Percentiles rank a stretch among this genome's conserved stretches.
Conservation (phyloP, 306 rosid species). For the Chamaecrista fasciculata region DNA sequence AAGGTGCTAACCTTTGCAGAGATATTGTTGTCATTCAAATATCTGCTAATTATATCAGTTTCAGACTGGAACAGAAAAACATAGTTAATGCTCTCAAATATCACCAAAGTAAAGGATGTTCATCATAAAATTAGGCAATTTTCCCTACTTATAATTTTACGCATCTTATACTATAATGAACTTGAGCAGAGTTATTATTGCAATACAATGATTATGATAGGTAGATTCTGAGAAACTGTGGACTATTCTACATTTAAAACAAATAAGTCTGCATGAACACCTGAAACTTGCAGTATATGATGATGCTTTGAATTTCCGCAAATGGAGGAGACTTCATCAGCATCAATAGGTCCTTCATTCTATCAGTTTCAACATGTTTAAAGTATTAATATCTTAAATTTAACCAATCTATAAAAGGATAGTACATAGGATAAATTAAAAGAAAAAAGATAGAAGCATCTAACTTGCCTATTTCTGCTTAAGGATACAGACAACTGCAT, state of each 20-base stretch:
- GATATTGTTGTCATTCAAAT: slow-evolving; percentile 66
- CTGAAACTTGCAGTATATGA: slow-evolving; percentile 95
- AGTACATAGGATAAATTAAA: slow-evolving; percentile 2
- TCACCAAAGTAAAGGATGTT: slow-evolving; percentile 17
- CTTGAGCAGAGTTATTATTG: slow-evolving; percentile 12
- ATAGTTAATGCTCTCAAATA: slow-evolving; percentile 22
- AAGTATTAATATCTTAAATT: slow-evolving; percentile 9
- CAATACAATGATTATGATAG: slow-evolving; percentile 9
- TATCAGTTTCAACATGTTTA: slow-evolving; percentile 32
- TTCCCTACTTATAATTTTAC: slow-evolving; percentile 10
- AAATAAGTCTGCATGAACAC: slow-evolving; percentile 39
- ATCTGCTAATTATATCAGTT: slow-evolving; percentile 69
- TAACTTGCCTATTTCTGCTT: slow-evolving; percentile 71
- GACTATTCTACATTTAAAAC: slow-evolving; percentile 20
- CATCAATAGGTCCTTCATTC: slow-evolving; percentile 77
- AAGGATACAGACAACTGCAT: slow-evolving; percentile 65
- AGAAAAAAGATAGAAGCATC: slow-evolving; percentile 17
- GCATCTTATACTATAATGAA: slow-evolving; percentile 18
- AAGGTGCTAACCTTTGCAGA: slow-evolving; percentile 71
- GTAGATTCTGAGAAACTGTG: slow-evolving; percentile 14
- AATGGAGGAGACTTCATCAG: slow-evolving; percentile 78
- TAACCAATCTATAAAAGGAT: slow-evolving; percentile 17
- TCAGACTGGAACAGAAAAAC: slow-evolving; percentile 61
- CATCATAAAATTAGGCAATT: slow-evolving; percentile 20
- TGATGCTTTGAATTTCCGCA: slow-evolving; percentile 70